Conservation (phyloP, 768 basidiomycete genomes). For the Pleurotus djamor region DNA sequence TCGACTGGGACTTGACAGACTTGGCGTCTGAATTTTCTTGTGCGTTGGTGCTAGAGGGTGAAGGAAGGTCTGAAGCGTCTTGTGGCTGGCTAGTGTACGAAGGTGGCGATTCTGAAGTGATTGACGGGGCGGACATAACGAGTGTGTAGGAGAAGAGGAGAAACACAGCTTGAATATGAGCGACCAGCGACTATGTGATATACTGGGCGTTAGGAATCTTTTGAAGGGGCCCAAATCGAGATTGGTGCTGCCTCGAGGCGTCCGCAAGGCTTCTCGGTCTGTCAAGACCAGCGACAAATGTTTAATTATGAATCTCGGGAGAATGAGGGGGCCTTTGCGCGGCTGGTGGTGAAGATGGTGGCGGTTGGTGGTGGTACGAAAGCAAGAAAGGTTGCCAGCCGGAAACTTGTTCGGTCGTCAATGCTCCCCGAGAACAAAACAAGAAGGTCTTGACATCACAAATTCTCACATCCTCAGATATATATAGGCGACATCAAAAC, state of each 20-base stretch:
- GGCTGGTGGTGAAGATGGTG: neutral
- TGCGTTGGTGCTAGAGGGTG: neutral
- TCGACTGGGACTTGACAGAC: constrained; percentile 6
- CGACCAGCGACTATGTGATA: neutral
- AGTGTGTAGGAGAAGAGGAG: constrained; percentile 3
- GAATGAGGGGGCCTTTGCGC: neutral
- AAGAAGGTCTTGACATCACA: constrained; percentile 4
- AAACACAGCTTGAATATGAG: neutral
- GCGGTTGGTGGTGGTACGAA: neutral
- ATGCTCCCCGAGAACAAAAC: constrained; percentile 3
- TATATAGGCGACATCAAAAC: neutral
- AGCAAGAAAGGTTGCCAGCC: constrained; percentile 4
- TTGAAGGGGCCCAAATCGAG: constrained; percentile 6
- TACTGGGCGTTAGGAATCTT: neutral
- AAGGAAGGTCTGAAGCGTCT: neutral
- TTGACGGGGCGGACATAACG: constrained; percentile 14
- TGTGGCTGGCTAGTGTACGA: constrained; percentile 2
- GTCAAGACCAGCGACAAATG: constrained; percentile 7
- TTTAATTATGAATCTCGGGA: constrained; percentile 4
- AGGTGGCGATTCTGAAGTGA: neutral
- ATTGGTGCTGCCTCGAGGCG: constrained; percentile 7
- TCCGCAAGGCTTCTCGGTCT: constrained; percentile 5
- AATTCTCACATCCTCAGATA: constrained; percentile 5
- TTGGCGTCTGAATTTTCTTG: neutral
- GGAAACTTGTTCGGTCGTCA: constrained; percentile 1